Evolutionary conservation across 225 moss, liverwort and hornwort genomes (phyloP), one percentile per base, ranked within the genome.

Genomic region (Thuidium tamariscinum): DNA sequence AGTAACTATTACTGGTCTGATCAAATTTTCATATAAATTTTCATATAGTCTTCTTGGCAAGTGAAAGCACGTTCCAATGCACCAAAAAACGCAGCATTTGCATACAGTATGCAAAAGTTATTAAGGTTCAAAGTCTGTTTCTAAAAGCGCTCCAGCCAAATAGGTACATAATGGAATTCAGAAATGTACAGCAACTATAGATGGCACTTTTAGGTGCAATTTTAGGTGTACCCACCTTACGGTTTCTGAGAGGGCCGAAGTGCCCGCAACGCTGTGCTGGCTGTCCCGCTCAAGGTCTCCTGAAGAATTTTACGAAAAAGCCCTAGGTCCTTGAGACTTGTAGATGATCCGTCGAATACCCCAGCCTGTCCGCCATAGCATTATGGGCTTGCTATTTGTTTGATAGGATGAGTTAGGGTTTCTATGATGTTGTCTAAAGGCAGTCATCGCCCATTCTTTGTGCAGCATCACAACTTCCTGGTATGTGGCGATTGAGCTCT

Each of bases 401-500:
- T 68, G 55, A 44, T 74, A 63, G 54, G 73, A 32, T 26, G 74
- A 82, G n/a, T 87, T 55, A 74, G 70, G 79, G 70, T 72, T 79
- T 79, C 19, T 77, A 41, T 83, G 41, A 19, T 54, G 71, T 37
- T 74, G 16, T 46, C 49, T 82, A 81, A 91, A 75, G 73, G 61
- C 61, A 68, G 74, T 64, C 22, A 39, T 62, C 29, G 67, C 77
- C 25, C 26, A 34, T 86, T 78, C n/a, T 91, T 74, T 74, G 65
- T 89, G 89, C 95, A 97, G 97, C 87, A 84, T 95, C 14, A 86
- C 97, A 60, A 92, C 94, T 61, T 91, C 82, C 90, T 95, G 94
- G 94, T 98, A 97, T 77, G 86, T 97, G 39, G 95, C 97, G 26
- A 87, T 97, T 67, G 98, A 98, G 80, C 90, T 97, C 77, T 98